These are phyloP conservation scores for Tetradesmus obliquus DNA, from an alignment of 139 green algal genomes.

Conservation along the genomic window DNA sequence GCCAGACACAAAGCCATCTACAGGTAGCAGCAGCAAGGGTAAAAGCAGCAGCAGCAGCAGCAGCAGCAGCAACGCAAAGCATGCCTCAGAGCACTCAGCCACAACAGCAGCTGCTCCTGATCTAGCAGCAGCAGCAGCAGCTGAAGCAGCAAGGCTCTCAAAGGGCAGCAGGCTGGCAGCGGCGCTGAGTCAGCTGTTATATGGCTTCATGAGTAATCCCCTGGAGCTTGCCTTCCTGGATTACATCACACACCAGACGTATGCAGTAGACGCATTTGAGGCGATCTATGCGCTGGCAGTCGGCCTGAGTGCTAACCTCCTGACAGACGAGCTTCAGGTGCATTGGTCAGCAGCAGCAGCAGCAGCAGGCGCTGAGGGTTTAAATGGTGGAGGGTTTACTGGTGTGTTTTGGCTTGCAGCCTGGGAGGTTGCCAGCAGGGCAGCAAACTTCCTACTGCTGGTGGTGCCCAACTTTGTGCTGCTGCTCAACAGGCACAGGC, in stretches of 20 bases:
- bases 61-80: background rate
- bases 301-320: background rate
- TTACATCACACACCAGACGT: background rate
- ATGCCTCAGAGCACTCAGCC: background rate
- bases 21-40: background rate
- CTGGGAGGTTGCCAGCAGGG: background rate
- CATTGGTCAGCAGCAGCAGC: background rate
- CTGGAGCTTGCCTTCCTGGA: background rate
- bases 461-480: conserved; percentile 23
- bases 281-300: background rate
- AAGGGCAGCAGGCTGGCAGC: background rate
- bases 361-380: background rate
- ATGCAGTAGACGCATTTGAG: background rate
- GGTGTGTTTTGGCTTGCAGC: background rate
- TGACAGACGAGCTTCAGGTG: background rate
- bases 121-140: conserved; percentile 3
- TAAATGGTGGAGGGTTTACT: background rate
- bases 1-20: conserved; percentile 2
- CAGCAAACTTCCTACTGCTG: background rate
- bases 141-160: background rate
- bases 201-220: background rate
- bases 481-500: conserved; percentile 17
- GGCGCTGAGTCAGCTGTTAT: background rate
- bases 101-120: background rate
- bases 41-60: conserved; percentile 14